Conservation (phyloP, 78 protist genomes). For the Dictyostelium firmibasis region DNA sequence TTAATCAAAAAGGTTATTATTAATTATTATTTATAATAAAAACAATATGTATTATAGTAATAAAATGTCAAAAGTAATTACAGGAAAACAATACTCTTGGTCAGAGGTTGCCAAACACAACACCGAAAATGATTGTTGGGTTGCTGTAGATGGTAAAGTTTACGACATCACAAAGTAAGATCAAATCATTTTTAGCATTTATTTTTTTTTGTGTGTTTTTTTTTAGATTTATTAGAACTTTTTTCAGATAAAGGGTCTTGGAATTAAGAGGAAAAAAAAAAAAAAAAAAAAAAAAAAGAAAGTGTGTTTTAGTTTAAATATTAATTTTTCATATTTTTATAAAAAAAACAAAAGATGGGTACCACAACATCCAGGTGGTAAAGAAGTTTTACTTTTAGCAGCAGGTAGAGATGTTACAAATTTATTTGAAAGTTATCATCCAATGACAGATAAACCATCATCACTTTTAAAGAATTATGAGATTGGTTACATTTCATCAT, state of each 20-base stretch:
- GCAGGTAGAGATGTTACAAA: slow-evolving; percentile 77
- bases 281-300: neutral
- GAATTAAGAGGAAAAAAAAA: neutral
- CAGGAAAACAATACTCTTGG: slow-evolving; percentile 19
- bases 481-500: slow-evolving; percentile 34
- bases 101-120: slow-evolving; percentile 74
- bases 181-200: neutral
- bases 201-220: neutral
- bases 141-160: slow-evolving; percentile 78
- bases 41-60: neutral
- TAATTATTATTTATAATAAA: too few species aligned
- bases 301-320: too few species aligned
- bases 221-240: neutral
- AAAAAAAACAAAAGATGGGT: slow-evolving; percentile 33
- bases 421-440: slow-evolving; percentile 68
- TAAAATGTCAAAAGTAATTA: neutral
- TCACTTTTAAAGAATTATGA: slow-evolving; percentile 29
- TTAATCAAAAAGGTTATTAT: too few species aligned
- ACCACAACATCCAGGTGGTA: slow-evolving; percentile 78
- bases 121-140: slow-evolving; percentile 81
- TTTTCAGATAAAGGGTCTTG: neutral
- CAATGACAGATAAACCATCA: slow-evolving; percentile 68
- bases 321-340: too few species aligned
- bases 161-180: slow-evolving; percentile 80
- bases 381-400: slow-evolving; percentile 45